These are phyloP conservation scores for Botrytis medusae DNA, from an alignment of 2,329 filamentous ascomycete genomes.

Conservation along the genomic window DNA sequence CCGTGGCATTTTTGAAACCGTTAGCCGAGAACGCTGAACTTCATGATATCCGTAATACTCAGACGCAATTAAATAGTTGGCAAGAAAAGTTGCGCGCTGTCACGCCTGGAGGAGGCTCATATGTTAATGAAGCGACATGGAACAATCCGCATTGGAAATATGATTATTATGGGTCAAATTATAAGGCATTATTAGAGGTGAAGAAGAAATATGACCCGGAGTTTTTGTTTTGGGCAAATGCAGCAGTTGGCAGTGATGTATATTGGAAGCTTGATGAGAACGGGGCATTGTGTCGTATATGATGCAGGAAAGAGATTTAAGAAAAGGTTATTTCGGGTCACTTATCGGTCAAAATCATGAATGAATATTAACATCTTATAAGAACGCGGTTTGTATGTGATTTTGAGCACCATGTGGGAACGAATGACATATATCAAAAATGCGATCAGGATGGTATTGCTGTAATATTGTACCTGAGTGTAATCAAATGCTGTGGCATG, in stretches of 20 bases:
- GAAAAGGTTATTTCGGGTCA: neutral
- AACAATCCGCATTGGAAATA: neutral
- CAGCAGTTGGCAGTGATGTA: neutral
- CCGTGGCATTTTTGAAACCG: neutral
- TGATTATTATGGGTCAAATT: neutral
- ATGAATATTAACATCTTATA: neutral
- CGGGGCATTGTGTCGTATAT: conserved; percentile 5
- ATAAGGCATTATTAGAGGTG: neutral
- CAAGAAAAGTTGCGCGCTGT: neutral
- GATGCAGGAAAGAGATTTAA: neutral
- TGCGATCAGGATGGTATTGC: neutral
- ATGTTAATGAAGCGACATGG: conserved; percentile 6
- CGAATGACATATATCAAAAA: neutral
- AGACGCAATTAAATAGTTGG: neutral
- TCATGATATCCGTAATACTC: neutral
- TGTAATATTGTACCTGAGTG: neutral
- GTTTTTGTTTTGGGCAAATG: neutral
- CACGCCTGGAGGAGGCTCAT: neutral
- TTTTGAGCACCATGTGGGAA: neutral
- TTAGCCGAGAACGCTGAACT: neutral
- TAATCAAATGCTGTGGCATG: neutral
- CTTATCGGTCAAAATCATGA: neutral
- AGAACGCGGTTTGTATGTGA: neutral
- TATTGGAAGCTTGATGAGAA: neutral
- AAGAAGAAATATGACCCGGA: neutral